These are phyloP conservation scores for Crithidia mellificae DNA, from an alignment of 208 protist genomes.

Conservation along the genomic window DNA sequence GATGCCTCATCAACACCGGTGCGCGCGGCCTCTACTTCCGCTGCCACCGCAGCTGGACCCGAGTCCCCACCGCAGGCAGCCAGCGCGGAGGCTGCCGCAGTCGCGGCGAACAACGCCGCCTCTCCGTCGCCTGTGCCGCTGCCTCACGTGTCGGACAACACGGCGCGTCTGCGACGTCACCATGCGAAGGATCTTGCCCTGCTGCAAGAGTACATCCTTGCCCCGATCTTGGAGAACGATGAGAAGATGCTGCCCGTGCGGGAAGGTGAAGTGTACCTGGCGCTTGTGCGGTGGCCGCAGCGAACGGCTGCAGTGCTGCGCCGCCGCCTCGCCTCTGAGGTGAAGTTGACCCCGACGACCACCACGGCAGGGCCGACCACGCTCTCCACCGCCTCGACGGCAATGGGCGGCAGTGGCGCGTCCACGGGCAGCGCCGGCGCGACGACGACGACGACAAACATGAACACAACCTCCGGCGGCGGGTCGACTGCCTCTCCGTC, in stretches of 20 bases:
- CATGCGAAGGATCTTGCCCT: conserved; percentile 42
- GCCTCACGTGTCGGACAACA: conserved; percentile 34
- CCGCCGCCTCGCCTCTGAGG: conserved; percentile 32
- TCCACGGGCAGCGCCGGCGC: background rate
- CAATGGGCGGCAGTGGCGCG: background rate
- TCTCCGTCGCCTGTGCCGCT: conserved; percentile 16
- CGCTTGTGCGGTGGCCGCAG: conserved; percentile 61
- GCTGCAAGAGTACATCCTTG: conserved; percentile 73
- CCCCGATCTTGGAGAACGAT: conserved; percentile 58
- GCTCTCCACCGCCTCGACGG: background rate
- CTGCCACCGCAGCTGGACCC: background rate
- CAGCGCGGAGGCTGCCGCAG: background rate
- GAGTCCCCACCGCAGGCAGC: background rate
- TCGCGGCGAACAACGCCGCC: background rate
- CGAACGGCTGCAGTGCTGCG: conserved; percentile 62
- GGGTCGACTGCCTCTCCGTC: background rate
- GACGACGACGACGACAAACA: no score
- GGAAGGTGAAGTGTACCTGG: conserved; percentile 71
- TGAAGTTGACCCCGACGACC: conserved; percentile 4
- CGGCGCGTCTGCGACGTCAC: conserved; percentile 29
- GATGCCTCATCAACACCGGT: conserved; percentile 9
- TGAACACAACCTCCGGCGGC: background rate
- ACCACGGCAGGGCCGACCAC: background rate
- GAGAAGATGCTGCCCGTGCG: conserved; percentile 53
- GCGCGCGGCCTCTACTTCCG: background rate